Evolutionary conservation across 1,284 basidiomycete genomes (phyloP).

Genomic region (Apiotrichum akiyoshidainum): DNA sequence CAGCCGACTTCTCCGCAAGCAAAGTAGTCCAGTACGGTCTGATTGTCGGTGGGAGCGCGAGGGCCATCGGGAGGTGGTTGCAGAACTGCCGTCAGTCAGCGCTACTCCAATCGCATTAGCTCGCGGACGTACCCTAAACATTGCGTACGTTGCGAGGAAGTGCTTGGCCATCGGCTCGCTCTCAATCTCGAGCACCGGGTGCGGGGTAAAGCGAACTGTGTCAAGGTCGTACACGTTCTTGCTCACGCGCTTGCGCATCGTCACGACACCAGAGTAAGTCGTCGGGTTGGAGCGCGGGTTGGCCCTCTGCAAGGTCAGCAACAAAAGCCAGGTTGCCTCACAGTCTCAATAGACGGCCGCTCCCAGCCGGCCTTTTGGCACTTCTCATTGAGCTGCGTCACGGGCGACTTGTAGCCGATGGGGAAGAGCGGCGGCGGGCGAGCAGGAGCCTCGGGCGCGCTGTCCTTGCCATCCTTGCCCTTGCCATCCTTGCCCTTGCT

Average conservation of each 20-base stretch:
- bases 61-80: slow-evolving; percentile 72
- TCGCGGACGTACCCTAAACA: slow-evolving; percentile 75
- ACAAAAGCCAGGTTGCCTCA: slow-evolving; percentile 44
- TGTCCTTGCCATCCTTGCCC: slow-evolving; percentile 21
- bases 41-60: slow-evolving; percentile 73
- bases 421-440: slow-evolving; percentile 64
- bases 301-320: slow-evolving; percentile 48
- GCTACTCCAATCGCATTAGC: too few relatives aligned
- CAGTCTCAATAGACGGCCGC: slow-evolving; percentile 68
- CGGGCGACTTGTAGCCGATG: slow-evolving; percentile 72
- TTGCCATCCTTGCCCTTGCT: slow-evolving; percentile 15
- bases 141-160: slow-evolving; percentile 80
- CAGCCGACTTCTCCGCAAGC: slow-evolving; percentile 64
- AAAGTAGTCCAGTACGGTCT: slow-evolving; percentile 80
- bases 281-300: slow-evolving; percentile 53
- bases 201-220: slow-evolving; percentile 67
- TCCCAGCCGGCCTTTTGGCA: slow-evolving; percentile 86
- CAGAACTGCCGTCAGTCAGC: slow-evolving; percentile 60
- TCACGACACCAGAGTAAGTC: slow-evolving; percentile 62
- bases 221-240: slow-evolving; percentile 66
- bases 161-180: slow-evolving; percentile 73
- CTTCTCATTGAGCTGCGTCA: slow-evolving; percentile 72
- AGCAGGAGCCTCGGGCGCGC: slow-evolving; percentile 26
- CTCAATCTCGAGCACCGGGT: slow-evolving; percentile 62
- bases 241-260: slow-evolving; percentile 62